Conservation (phyloP, 2,329 filamentous ascomycete genomes). For the Cladophialophora immunda region DNA sequence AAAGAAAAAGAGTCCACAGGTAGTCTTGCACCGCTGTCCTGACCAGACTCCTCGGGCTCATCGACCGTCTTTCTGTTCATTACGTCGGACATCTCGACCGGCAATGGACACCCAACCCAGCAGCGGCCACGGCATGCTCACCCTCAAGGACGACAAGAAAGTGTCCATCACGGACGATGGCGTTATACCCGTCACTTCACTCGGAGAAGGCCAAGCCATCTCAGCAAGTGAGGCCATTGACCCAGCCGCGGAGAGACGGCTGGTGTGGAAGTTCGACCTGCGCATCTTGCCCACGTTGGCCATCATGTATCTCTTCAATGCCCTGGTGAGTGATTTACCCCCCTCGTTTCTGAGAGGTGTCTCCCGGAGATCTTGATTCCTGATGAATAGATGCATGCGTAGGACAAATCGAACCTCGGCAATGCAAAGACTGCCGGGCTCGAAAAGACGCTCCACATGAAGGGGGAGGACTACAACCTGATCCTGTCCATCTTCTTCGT, state of each 20-base stretch:
- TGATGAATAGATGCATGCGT: not conserved
- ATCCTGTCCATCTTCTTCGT: conserved; percentile 78
- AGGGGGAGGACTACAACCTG: conserved; percentile 71
- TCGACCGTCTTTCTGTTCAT: not conserved
- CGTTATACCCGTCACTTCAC: conserved; percentile 12
- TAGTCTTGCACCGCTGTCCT: no score
- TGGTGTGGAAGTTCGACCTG: conserved; percentile 65
- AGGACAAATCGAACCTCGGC: conserved; percentile 61
- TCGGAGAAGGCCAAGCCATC: conserved; percentile 14
- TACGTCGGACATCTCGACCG: not conserved
- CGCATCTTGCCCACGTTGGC: conserved; percentile 66
- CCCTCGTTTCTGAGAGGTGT: no score
- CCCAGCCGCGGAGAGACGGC: conserved; percentile 55
- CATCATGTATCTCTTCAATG: conserved; percentile 65
- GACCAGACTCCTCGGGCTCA: no score
- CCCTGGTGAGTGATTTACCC: conserved; percentile 20
- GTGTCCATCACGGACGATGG: conserved; percentile 25
- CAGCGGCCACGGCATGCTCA: conserved; percentile 5
- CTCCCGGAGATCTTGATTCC: no score
- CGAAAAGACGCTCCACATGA: conserved; percentile 63
- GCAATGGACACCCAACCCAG: conserved; percentile 20
- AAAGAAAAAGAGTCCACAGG: no score
- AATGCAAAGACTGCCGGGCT: conserved; percentile 67
- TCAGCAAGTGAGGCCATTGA: conserved; percentile 47
- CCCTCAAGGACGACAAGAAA: conserved; percentile 18